Evolutionary conservation across 1,284 basidiomycete species (phyloP).

Genomic region (Microbotryomycetes sp.): DNA sequence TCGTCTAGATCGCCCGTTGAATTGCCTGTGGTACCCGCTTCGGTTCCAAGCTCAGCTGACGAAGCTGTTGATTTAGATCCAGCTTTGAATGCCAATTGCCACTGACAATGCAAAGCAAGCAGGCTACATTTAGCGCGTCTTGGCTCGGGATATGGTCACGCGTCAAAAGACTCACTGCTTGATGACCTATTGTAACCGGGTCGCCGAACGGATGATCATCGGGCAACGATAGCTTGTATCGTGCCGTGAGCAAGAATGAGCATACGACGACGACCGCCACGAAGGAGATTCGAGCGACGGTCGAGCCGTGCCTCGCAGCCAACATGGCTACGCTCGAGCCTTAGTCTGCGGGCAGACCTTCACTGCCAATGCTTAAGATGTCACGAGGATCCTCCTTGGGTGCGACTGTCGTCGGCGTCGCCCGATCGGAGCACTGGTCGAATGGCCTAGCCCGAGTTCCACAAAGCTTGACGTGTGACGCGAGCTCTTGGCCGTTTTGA

Average conservation of each 20-base stretch:
- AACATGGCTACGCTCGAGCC: too few species aligned
- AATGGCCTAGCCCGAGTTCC: too few species aligned
- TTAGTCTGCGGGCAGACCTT: too few species aligned
- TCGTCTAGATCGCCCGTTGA: background rate
- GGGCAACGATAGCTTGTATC: constrained; percentile 23
- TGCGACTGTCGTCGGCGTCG: too few species aligned
- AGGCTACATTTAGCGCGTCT: background rate
- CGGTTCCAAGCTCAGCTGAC: too few species aligned
- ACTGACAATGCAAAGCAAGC: background rate
- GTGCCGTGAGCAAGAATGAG: constrained; percentile 17
- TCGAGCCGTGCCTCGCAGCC: background rate
- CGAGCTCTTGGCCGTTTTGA: too few species aligned
- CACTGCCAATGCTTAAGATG: too few species aligned
- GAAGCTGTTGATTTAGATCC: constrained; percentile 7
- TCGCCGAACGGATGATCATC: constrained; percentile 23
- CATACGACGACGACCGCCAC: constrained; percentile 8
- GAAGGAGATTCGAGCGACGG: constrained; percentile 9
- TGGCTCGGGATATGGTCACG: background rate
- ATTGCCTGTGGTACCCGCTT: background rate
- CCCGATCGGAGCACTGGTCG: too few species aligned
- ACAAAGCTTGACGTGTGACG: too few species aligned
- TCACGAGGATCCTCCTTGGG: too few species aligned
- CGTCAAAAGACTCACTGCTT: constrained; percentile 1
- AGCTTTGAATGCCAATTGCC: background rate
- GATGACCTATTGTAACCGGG: constrained; percentile 10